Evolutionary conservation across 2,329 filamentous ascomycete species (phyloP).

Genomic region (Clarireedia paspali): DNA sequence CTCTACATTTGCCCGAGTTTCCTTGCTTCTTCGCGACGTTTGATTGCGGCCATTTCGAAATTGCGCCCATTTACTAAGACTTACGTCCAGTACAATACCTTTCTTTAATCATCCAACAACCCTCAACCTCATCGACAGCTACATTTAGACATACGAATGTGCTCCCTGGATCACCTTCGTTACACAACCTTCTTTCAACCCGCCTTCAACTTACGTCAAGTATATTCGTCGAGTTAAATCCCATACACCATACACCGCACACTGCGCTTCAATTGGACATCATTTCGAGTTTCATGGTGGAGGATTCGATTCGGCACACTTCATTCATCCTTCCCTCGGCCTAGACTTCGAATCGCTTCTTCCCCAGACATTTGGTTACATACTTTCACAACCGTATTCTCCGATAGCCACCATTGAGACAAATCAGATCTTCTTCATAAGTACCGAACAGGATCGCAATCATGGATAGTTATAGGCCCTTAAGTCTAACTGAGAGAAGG

Average conservation of each 20-base stretch:
- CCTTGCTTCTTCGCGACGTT: too few relatives aligned
- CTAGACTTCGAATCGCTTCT: neutral
- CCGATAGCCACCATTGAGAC: too few relatives aligned
- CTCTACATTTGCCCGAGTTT: too few relatives aligned
- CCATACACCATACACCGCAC: neutral
- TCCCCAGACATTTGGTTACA: neutral
- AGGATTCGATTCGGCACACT: neutral
- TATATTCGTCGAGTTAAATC: neutral
- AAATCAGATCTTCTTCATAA: too few relatives aligned
- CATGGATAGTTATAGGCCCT: slow-evolving; percentile 36
- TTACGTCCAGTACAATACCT: too few relatives aligned
- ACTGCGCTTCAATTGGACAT: neutral
- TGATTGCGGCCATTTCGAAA: too few relatives aligned
- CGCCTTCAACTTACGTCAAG: neutral
- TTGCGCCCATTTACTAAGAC: too few relatives aligned
- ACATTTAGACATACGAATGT: slow-evolving; percentile 5
- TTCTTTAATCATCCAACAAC: too few relatives aligned
- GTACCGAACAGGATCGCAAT: neutral
- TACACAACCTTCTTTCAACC: slow-evolving; percentile 4
- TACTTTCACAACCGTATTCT: neutral
- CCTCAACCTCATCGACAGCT: neutral
- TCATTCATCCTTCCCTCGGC: slow-evolving; percentile 1
- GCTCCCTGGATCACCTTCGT: neutral
- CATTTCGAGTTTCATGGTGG: neutral
- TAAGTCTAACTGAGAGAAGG: slow-evolving; percentile 55